Conservation (phyloP, 495 filamentous ascomycete genomes). For the Parachaetomium inaequale region DNA sequence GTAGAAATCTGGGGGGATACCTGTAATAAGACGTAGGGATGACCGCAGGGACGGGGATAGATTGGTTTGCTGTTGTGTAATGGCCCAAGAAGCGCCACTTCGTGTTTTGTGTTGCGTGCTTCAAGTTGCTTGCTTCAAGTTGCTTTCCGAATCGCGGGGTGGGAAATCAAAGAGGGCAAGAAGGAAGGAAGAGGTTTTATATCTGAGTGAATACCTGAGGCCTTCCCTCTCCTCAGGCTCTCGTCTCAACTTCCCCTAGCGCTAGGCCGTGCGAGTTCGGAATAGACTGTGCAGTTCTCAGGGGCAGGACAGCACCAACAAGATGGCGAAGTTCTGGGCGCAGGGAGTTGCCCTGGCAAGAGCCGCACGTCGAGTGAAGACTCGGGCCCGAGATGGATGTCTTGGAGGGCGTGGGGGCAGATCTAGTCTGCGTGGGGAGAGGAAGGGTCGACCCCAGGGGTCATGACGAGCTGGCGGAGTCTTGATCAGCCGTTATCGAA, state of each 20-base stretch:
- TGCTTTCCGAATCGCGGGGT: too few relatives aligned
- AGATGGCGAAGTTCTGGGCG: background rate
- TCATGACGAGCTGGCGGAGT: background rate
- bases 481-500: background rate
- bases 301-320: background rate
- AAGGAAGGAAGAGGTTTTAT: background rate
- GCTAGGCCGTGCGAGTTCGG: background rate
- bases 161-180: background rate
- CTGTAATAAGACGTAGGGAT: background rate
- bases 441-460: background rate
- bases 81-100: background rate
- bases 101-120: background rate
- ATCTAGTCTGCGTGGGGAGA: background rate
- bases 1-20: background rate
- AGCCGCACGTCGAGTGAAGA: background rate
- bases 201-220: background rate
- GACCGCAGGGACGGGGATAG: background rate
- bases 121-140: background rate
- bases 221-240: background rate
- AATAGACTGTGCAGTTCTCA: background rate
- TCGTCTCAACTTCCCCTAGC: background rate
- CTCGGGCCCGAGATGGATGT: background rate
- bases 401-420: background rate
- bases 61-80: constrained; percentile 17
- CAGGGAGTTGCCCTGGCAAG: background rate